phyloP scores from a whole-genome alignment of 805 yeast species.

The Debaryomyces tyrocola region DNA sequence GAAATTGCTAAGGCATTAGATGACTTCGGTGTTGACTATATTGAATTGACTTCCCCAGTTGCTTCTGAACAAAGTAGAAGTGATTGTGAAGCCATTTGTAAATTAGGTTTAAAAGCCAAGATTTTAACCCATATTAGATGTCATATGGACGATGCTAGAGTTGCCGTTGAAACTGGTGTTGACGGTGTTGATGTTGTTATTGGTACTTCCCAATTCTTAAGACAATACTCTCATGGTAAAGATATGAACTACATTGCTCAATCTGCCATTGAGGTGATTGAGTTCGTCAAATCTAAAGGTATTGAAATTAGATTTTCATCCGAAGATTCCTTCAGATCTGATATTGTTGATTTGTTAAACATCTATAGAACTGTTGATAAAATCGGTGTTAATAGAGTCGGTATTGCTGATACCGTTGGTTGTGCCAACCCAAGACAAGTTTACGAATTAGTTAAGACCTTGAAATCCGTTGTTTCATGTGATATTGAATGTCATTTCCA shows the following conservation, averaged over 20 bases:
- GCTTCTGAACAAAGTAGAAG: conserved; percentile 57
- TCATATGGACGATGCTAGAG: conserved; percentile 61
- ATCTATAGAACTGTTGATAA: conserved; percentile 62
- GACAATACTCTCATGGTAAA: conserved; percentile 60
- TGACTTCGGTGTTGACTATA: conserved; percentile 62
- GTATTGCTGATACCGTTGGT: conserved; percentile 65
- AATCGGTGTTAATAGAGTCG: conserved; percentile 61
- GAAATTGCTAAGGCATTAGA: conserved; percentile 61
- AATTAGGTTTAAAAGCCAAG: conserved; percentile 58
- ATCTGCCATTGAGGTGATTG: conserved; percentile 57
- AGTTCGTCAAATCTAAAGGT: conserved; percentile 60
- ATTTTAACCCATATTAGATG: conserved; percentile 61
- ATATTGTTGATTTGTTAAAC: conserved; percentile 57
- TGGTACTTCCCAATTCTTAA: conserved; percentile 58
- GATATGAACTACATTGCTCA: conserved; percentile 61
- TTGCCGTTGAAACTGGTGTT: conserved; percentile 62
- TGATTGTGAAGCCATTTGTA: conserved; percentile 61
- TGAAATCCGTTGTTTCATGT: conserved; percentile 56
- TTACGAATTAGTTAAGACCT: conserved; percentile 57
- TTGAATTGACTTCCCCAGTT: conserved; percentile 60
- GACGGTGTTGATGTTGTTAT: conserved; percentile 63
- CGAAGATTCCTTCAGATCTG: conserved; percentile 62
- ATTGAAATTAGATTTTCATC: conserved; percentile 58
- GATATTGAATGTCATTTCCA: conserved; percentile 65
- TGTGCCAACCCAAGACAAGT: conserved; percentile 67